phyloP scores from a whole-genome alignment of 1,284 basidiomycete species.

The Meripilus lineatus region DNA sequence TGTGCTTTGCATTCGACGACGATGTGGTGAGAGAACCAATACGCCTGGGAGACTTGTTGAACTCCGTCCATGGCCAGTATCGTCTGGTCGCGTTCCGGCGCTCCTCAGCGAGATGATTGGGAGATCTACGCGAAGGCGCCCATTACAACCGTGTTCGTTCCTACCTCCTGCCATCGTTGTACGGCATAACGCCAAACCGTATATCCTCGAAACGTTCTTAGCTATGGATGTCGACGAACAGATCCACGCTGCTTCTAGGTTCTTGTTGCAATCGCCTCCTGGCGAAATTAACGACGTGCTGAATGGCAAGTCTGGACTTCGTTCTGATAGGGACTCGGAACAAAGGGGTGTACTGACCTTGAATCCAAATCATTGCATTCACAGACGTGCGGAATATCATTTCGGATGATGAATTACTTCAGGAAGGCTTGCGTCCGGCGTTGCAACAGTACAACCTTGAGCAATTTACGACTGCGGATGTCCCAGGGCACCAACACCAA shows the following conservation, averaged over 20 bases:
- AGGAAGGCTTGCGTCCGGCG: slow-evolving; percentile 72
- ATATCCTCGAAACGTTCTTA: too few relatives aligned
- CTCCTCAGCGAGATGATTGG: too few relatives aligned
- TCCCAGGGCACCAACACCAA: slow-evolving; percentile 69
- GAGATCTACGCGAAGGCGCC: too few relatives aligned
- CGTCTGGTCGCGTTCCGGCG: too few relatives aligned
- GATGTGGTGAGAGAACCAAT: too few relatives aligned
- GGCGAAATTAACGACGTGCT: slow-evolving; percentile 95
- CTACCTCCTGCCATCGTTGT: too few relatives aligned
- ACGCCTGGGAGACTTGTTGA: too few relatives aligned
- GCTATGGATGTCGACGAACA: slow-evolving; percentile 57
- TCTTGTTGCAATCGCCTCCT: slow-evolving; percentile 86
- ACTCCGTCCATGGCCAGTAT: too few relatives aligned
- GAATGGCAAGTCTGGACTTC: slow-evolving; percentile 53
- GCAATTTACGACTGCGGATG: slow-evolving; percentile 82
- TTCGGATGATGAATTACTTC: slow-evolving; percentile 76
- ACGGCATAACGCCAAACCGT: too few relatives aligned
- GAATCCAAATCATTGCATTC: slow-evolving; percentile 10
- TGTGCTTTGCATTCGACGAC: too few relatives aligned
- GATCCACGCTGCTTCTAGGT: slow-evolving; percentile 66
- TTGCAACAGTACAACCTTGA: slow-evolving; percentile 79
- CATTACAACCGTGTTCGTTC: too few relatives aligned
- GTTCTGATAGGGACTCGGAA: slow-evolving; percentile 8
- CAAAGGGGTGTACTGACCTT: slow-evolving; percentile 7
- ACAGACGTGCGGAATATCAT: slow-evolving; percentile 87